Evolutionary conservation across 1,284 basidiomycete species (phyloP).

Genomic region (Naganishia sp.): DNA sequence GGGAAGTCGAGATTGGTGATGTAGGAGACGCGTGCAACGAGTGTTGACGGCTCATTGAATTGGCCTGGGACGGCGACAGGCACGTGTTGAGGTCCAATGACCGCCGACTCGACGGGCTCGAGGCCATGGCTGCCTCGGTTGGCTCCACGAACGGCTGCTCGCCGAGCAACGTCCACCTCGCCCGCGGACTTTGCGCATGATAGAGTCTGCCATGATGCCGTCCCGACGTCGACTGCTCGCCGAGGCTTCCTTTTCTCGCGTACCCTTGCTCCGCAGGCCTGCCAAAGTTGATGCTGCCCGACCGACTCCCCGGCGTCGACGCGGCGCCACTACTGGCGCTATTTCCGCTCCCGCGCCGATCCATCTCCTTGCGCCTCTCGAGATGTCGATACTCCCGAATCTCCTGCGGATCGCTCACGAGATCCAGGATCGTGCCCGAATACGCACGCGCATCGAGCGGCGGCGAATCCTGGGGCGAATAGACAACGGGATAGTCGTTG

Average conservation of each 20-base stretch:
- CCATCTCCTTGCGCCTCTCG: slow-evolving; percentile 11
- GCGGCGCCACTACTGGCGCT: not conserved
- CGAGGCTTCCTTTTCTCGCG: not conserved
- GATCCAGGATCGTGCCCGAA: slow-evolving; percentile 20
- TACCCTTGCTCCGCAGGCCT: not conserved
- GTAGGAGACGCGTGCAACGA: not conserved
- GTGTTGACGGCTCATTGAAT: too few relatives aligned
- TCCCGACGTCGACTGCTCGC: not conserved
- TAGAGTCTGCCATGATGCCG: not conserved
- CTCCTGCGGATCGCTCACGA: slow-evolving; percentile 15
- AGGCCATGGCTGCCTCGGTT: not conserved
- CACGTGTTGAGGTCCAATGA: not conserved
- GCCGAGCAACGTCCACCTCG: not conserved
- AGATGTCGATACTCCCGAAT: slow-evolving; percentile 18
- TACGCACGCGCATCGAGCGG: not conserved
- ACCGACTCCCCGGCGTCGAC: not conserved
- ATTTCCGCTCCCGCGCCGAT: not conserved
- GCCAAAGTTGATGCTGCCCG: slow-evolving; percentile 6
- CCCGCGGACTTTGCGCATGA: not conserved
- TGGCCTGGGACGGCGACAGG: not conserved
- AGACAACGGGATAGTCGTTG: not conserved
- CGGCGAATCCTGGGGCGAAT: slow-evolving; percentile 2
- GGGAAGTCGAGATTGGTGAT: not conserved
- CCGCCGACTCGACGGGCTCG: not conserved
- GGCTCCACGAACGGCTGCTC: not conserved